These are phyloP conservation scores for Colletotrichum horii DNA, from an alignment of 2,329 filamentous ascomycete species.

Conservation along the genomic window DNA sequence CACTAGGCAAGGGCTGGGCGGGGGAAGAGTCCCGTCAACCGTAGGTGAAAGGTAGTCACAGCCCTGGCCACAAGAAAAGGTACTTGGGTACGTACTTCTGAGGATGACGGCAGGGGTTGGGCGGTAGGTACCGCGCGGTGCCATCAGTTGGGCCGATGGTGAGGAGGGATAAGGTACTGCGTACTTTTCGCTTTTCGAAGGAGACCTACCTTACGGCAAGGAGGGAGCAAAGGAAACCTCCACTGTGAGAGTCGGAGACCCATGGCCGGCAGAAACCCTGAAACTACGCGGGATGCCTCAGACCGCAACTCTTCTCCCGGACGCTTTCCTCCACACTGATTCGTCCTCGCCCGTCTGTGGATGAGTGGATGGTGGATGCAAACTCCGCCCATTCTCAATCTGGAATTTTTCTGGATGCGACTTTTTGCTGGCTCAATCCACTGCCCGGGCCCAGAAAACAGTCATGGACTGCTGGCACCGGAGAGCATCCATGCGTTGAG, in stretches of 20 bases:
- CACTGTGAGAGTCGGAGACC: background rate
- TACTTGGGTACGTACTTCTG: background rate
- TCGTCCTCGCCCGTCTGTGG: background rate
- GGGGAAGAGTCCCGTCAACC: constrained; percentile 4
- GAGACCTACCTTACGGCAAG: background rate
- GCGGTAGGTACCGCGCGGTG: background rate
- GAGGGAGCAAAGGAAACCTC: background rate
- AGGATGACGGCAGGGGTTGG: background rate
- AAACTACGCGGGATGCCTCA: constrained; percentile 14
- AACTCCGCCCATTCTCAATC: constrained; percentile 1
- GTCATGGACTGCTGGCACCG: background rate
- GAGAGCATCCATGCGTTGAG: background rate
- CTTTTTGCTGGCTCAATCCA: background rate
- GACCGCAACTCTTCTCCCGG: constrained; percentile 19
- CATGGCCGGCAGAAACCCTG: constrained; percentile 11
- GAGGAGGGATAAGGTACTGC: background rate
- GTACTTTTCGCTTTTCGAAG: background rate
- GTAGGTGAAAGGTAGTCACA: background rate
- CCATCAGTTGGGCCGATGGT: background rate
- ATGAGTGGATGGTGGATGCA: background rate
- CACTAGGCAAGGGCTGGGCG: background rate
- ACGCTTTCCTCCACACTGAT: constrained; percentile 10
- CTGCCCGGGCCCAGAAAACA: background rate
- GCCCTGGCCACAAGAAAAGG: background rate
- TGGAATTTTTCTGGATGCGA: constrained; percentile 18